A percentile compares a stretch with the other conserved stretches of the same genome.
phyloP scores from a whole-genome alignment of 345 rosid genomes.

The Euphorbia lathyris region DNA sequence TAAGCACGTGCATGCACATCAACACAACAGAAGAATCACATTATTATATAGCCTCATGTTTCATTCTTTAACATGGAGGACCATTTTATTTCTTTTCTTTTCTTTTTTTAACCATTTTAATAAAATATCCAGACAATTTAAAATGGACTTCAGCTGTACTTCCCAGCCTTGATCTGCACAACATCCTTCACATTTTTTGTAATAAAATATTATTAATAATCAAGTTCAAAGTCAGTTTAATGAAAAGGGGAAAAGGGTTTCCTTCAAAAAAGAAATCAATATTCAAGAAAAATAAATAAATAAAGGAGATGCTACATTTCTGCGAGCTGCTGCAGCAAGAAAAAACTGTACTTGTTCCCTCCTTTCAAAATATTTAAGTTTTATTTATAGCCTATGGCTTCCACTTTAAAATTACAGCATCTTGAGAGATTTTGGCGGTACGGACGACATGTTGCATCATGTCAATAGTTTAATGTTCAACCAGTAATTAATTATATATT shows the following conservation, averaged over 20 bases:
- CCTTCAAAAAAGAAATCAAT: not conserved
- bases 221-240: not conserved
- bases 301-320: not conserved
- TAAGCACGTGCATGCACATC: no score
- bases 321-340: conserved; percentile 1
- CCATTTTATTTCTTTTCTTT: not conserved
- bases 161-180: conserved; percentile 8
- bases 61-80: not conserved
- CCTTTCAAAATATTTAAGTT: not conserved
- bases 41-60: no score
- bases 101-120: no score
- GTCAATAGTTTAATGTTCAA: no score
- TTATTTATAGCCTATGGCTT: no score
- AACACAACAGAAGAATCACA: no score
- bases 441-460: no score
- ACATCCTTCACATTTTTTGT: conserved; percentile 3
- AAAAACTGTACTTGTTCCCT: not conserved
- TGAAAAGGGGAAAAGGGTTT: not conserved
- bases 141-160: conserved; percentile 32
- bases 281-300: not conserved
- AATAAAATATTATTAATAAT: not conserved
- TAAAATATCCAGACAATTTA: no score
- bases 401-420: no score
- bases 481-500: no score
- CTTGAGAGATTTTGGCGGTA: no score